A percentile compares a stretch with the other conserved stretches of the same genome.
Conservation (phyloP, 1,284 basidiomycete species). For the Apiotrichum brassicae region DNA sequence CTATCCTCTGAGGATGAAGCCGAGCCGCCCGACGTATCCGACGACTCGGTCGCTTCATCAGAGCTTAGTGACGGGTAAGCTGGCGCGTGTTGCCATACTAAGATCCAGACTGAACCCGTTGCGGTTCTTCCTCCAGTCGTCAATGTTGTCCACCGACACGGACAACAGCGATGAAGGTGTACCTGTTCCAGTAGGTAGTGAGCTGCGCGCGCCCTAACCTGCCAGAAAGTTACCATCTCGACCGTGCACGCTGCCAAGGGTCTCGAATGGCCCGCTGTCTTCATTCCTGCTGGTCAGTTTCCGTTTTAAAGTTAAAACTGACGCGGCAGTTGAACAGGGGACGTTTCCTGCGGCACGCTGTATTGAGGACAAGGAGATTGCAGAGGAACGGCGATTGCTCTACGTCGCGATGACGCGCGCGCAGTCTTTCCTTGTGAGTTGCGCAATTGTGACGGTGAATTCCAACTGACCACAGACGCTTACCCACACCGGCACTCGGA, state of each 20-base stretch:
- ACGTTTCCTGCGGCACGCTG: slow-evolving; percentile 72
- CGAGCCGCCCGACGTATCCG: too few species aligned
- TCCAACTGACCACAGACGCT: slow-evolving; percentile 26
- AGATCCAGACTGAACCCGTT: slow-evolving; percentile 57
- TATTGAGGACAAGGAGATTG: slow-evolving; percentile 56
- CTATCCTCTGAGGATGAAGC: slow-evolving; percentile 37
- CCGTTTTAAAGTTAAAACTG: background rate
- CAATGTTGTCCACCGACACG: slow-evolving; percentile 76
- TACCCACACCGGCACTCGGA: slow-evolving; percentile 36
- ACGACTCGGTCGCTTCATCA: too few species aligned
- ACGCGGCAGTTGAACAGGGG: slow-evolving; percentile 59
- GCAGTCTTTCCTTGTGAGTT: slow-evolving; percentile 58
- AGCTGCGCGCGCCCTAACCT: slow-evolving; percentile 3
- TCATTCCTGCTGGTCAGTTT: slow-evolving; percentile 43
- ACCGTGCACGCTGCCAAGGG: slow-evolving; percentile 90
- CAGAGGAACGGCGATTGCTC: slow-evolving; percentile 76
- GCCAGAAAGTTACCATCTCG: slow-evolving; percentile 72
- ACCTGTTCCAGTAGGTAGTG: slow-evolving; percentile 8
- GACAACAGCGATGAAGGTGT: slow-evolving; percentile 57
- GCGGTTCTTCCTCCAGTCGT: slow-evolving; percentile 73
- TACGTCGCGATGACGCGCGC: slow-evolving; percentile 90
- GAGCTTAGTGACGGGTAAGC: background rate
- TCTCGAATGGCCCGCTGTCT: slow-evolving; percentile 72
- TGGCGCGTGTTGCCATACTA: background rate
- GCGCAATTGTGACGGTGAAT: background rate